These are phyloP conservation scores for Perkinsus olseni DNA, from an alignment of 169 alveolate species.

Conservation along the genomic window DNA sequence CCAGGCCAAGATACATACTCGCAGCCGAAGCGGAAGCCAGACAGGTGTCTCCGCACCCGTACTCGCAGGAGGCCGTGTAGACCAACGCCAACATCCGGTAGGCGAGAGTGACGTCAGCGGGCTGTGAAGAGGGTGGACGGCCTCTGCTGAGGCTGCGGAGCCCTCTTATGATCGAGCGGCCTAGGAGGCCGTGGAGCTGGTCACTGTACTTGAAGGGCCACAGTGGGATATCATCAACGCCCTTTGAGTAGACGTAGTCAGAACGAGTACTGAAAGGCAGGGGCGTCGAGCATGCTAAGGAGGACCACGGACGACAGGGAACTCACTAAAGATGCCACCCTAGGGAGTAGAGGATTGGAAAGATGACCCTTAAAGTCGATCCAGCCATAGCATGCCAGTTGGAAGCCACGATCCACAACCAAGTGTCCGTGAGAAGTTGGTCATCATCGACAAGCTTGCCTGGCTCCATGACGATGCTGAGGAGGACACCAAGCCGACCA, in stretches of 20 bases:
- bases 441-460: neutral
- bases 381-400: neutral
- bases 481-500: neutral
- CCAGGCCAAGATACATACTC: neutral
- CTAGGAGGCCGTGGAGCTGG: neutral
- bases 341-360: neutral
- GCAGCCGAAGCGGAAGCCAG: neutral
- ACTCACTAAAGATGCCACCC: neutral
- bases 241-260: neutral
- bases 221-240: neutral
- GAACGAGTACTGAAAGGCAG: neutral
- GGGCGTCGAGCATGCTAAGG: neutral
- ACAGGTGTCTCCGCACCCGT: neutral
- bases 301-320: neutral
- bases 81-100: neutral
- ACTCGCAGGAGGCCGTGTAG: neutral
- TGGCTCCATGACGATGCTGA: neutral
- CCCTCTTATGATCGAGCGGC: neutral
- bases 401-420: neutral
- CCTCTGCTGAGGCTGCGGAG: neutral
- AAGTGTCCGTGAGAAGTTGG: neutral
- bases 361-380: neutral
- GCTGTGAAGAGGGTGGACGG: neutral
- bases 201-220: neutral
- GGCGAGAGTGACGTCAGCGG: neutral